Evolutionary conservation across 768 basidiomycete species (phyloP).

Genomic region (Leccinellum luteum): DNA sequence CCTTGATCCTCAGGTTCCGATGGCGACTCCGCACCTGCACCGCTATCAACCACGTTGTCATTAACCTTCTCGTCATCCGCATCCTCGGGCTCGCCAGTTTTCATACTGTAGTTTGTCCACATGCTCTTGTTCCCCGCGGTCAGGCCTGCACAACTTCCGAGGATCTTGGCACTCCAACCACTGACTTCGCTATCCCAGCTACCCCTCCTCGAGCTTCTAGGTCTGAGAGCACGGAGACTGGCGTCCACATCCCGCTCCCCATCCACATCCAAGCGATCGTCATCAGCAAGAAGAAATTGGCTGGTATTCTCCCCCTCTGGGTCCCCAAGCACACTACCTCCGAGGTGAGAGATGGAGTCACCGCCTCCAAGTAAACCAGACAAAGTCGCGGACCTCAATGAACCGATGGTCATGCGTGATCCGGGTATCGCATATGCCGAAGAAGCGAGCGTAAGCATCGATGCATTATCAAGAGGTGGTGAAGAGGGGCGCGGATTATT

Average conservation of each 20-base stretch:
- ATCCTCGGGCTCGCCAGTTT: constrained; percentile 51
- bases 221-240: constrained; percentile 85
- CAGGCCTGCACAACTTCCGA: constrained; percentile 45
- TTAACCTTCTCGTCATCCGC: constrained; percentile 33
- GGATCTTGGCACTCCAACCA: constrained; percentile 77
- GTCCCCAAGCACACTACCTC: constrained; percentile 56
- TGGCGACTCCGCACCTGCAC: constrained; percentile 8
- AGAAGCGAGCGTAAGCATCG: constrained; percentile 88
- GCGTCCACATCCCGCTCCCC: constrained; percentile 73
- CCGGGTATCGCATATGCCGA: constrained; percentile 82
- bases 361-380: constrained; percentile 50
- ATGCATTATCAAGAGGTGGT: constrained; percentile 89
- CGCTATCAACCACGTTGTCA: constrained; percentile 17
- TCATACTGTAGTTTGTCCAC: constrained; percentile 59
- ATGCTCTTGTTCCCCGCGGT: constrained; percentile 53
- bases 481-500: constrained; percentile 94
- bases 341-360: constrained; percentile 73
- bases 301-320: constrained; percentile 58
- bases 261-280: constrained; percentile 53
- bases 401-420: constrained; percentile 45
- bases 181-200: constrained; percentile 93
- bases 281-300: constrained; percentile 64
- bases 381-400: constrained; percentile 43
- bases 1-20: constrained; percentile 8
- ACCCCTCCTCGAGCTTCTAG: constrained; percentile 78